These are phyloP conservation scores for Leishmania aethiopica DNA, from an alignment of 208 protist species.

Conservation along the genomic window DNA sequence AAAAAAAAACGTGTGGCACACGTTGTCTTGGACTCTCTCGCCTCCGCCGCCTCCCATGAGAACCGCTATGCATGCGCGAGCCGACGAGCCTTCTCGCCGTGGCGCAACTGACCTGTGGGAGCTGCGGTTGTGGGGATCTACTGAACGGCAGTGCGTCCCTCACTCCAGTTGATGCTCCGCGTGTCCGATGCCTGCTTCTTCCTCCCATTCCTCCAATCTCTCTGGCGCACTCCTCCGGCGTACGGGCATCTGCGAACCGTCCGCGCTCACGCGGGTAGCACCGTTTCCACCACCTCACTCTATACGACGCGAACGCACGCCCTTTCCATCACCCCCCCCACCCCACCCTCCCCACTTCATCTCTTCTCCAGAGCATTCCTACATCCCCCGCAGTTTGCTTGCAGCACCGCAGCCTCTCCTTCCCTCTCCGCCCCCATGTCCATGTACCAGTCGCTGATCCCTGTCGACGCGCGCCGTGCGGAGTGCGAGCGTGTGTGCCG, in stretches of 20 bases:
- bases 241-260: not conserved
- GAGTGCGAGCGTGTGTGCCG: constrained; percentile 23
- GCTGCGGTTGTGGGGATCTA: not conserved
- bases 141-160: not conserved
- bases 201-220: not conserved
- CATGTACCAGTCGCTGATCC: constrained; percentile 9
- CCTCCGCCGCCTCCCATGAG: not conserved
- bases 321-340: no score
- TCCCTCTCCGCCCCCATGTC: constrained; percentile 2
- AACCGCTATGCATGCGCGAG: not conserved
- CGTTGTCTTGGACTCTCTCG: not conserved
- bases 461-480: constrained; percentile 3
- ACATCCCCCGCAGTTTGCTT: not conserved
- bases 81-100: not conserved
- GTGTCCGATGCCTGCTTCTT: not conserved
- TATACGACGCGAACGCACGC: not conserved
- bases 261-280: not conserved
- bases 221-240: not conserved
- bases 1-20: not conserved
- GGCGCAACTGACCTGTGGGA: no score
- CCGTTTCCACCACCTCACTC: not conserved
- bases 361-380: not conserved
- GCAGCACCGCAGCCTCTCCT: not conserved
- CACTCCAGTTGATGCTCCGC: not conserved
- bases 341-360: not conserved